Base-by-base conservation (phyloP, 257 asterid genomes). In the Leonotis leonurus region DNA sequence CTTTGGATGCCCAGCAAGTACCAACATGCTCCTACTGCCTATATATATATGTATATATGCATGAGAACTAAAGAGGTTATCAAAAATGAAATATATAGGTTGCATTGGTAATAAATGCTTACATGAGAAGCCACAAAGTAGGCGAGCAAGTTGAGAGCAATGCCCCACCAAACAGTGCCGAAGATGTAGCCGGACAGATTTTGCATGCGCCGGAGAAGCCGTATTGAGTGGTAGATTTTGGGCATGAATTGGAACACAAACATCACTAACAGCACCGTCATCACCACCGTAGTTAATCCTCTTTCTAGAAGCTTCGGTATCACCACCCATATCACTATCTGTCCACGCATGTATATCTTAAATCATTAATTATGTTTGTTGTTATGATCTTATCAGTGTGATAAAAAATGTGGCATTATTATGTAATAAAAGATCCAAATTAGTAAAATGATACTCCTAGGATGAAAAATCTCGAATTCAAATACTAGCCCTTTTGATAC, bases 131-230 rank as follows among this genome's bases (percentile, higher is more conserved):
- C 99, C 5, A 93, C 97, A 53, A 89, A 93, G 64, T 89, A 93
- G 14, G 97, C 99, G 20, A 93, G 81, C 88, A 93, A 56, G 80
- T 93, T 93, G 75, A 93, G 96, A 64, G 97, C 99, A 62, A 93
- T 85, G 48, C 97, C 97, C 97, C 97, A 87, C 99, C 99, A 93
- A 71, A 93, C 83, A 1, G 99, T 93, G 7, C 96, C 95, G 33
- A 89, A 87, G 9, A 89, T 93, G 65, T 89, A 86, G 68, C 99
- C 97, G 37, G 96, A 93, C 53, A 83, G 80, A 36, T 76, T 77
- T 56, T 93, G 99, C 96, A 89, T 75, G 25, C 96, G 89, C 4
- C 97, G 80, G 77, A 93, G 80, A 1, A 81, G 79, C 70, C 93
- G 75, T 2, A 89, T 85, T 0, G 99, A 86, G 77, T 93, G 97